Conservation (phyloP, 73 alveolate genomes). For the Paramecium caudatum region DNA sequence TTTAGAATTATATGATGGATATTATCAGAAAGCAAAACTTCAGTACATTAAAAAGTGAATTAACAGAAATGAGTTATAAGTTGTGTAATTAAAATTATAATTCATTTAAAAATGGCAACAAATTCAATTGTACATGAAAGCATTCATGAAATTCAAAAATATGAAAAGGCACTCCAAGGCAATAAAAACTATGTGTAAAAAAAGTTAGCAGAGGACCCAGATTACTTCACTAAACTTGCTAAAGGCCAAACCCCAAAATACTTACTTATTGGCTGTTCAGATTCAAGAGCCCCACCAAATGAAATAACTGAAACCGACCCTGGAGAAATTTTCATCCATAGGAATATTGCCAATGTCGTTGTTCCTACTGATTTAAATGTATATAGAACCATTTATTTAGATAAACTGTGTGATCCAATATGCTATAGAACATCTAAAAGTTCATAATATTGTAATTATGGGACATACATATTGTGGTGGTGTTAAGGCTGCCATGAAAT, state of each 20-base stretch:
- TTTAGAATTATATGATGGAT: not conserved
- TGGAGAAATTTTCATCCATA: conserved; percentile 66
- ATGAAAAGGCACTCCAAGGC: conserved; percentile 51
- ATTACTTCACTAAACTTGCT: conserved; percentile 62
- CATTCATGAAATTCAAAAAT: not conserved
- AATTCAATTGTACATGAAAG: conserved; percentile 26
- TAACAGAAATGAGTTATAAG: no score
- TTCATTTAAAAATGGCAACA: no score
- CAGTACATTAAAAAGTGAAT: not conserved
- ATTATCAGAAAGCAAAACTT: not conserved
- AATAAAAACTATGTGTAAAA: not conserved
- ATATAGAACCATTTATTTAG: not conserved
- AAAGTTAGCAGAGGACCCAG: conserved; percentile 60
- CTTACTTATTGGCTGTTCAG: conserved; percentile 75
- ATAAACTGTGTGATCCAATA: conserved; percentile 57
- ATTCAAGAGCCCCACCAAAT: conserved; percentile 69
- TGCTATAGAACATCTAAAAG: conserved; percentile 67
- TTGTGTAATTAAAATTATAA: no score
- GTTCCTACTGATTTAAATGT: conserved; percentile 68
- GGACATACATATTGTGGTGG: conserved; percentile 75
- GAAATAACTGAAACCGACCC: conserved; percentile 50
- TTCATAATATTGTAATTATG: conserved; percentile 66
- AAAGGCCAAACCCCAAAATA: conserved; percentile 68
- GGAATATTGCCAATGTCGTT: conserved; percentile 60
- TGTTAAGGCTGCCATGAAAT: conserved; percentile 72